A percentile compares a stretch with the other conserved stretches of the same genome.
phyloP scores from a whole-genome alignment of 2,329 filamentous ascomycete genomes.

The Calonectria pauciramosa region DNA sequence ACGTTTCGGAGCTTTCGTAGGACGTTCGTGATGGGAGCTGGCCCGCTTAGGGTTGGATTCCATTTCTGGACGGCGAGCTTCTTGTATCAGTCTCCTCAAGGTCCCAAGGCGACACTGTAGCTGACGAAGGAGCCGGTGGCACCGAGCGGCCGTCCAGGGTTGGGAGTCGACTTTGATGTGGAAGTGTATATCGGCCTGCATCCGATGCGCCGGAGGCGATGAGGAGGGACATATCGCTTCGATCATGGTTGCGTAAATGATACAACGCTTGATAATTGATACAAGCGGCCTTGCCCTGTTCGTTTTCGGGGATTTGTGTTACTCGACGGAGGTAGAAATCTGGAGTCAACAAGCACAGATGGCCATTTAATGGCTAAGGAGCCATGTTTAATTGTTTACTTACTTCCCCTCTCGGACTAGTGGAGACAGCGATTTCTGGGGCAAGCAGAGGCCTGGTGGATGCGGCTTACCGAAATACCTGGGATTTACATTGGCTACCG shows the following conservation, averaged over 20 bases:
- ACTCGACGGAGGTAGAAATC: too few relatives aligned
- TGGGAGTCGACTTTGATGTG: constrained; percentile 40
- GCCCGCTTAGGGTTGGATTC: constrained; percentile 39
- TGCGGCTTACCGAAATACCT: constrained; percentile 33
- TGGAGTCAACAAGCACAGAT: neutral
- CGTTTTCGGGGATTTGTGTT: neutral
- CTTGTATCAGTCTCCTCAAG: constrained; percentile 52
- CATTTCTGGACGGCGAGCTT: constrained; percentile 31
- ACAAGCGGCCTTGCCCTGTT: neutral
- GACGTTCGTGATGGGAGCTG: constrained; percentile 13
- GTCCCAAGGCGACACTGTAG: constrained; percentile 58
- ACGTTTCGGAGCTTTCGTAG: constrained; percentile 41
- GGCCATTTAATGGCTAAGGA: neutral
- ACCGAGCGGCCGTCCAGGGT: constrained; percentile 63
- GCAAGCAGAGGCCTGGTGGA: constrained; percentile 28
- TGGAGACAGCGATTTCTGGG: constrained; percentile 21
- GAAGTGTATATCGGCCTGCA: neutral
- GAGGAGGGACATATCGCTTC: constrained; percentile 6
- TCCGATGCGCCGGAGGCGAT: constrained; percentile 34
- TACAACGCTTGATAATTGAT: neutral
- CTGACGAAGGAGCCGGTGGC: constrained; percentile 61
- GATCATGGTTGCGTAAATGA: neutral
- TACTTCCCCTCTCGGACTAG: constrained; percentile 48
- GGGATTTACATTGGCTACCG: constrained; percentile 28
- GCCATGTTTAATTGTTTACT: constrained; percentile 46